Evolutionary conservation across 2,329 filamentous ascomycete genomes (phyloP), one percentile per base, ranked within the genome.

Genomic region (Aspergillus latus): DNA sequence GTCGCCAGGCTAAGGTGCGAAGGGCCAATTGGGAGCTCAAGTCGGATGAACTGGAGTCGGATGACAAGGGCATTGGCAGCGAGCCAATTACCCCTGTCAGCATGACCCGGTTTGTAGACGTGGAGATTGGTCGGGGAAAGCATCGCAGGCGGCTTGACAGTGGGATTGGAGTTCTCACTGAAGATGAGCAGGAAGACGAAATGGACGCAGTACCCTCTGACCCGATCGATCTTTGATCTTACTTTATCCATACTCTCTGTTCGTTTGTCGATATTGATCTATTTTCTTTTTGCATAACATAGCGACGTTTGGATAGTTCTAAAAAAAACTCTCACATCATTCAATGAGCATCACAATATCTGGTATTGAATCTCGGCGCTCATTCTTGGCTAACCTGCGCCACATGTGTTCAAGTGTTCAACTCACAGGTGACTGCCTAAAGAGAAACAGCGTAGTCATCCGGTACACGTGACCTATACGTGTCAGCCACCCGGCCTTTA

Each of bases 21-120:
- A 62, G 67, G 6, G 74, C 74, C 15, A 77, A 77, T 46, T 73
- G 71, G 70, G 66, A 75, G 43, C 54, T 75, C 13, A 69, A 68
- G 52, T 72, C 72, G 10, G 71, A 74, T 28, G 70, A 72, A 43
- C 62, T 72, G 47, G 70, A 72, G 52, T 70, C 66, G 13, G 67
- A 70, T 44, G 56, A 60, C 16, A 63, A 56, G 11, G 59, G 64
- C 47, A 61, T 64, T 50, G 72, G 66, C 29, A 75, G 70, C 49
- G 73, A 73, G 28, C 74, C 77, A 2, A 72, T 78, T 36, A 79
- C 77, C 1, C 77, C 77, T 2, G 68, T 74, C 30, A 74, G 70
- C 53, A 68, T 70, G 56, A 72, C 70, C 4, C 68, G 75, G 13
- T 79, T 76, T 60, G 72, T 72, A 26, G 74, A 79, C 60, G 68